Evolutionary conservation across 2,329 filamentous ascomycete genomes (phyloP).

Genomic region (Scolecobasidium constrictum): DNA sequence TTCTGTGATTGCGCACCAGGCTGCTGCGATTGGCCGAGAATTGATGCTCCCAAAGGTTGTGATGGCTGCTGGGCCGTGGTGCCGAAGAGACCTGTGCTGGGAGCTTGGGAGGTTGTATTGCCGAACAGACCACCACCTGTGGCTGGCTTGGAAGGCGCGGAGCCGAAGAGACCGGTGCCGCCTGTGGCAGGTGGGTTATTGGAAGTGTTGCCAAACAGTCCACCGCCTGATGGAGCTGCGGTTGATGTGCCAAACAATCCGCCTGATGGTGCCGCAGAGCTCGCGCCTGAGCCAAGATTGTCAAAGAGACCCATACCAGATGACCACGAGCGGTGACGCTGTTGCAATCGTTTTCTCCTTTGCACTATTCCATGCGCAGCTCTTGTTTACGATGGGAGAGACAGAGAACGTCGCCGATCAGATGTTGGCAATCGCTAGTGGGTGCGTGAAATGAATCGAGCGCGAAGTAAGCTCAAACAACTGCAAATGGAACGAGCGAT

Average conservation of each 20-base stretch:
- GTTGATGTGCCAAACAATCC: constrained; percentile 1
- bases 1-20: constrained; percentile 12
- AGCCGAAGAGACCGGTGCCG: constrained; percentile 4
- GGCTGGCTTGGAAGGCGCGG: not conserved
- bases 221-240: not conserved
- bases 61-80: constrained; percentile 10
- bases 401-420: no score
- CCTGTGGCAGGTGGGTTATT: not conserved
- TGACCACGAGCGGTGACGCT: no score
- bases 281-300: no score
- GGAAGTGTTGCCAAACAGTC: constrained; percentile 1
- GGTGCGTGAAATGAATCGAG: no score
- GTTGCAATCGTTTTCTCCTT: no score
- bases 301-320: not conserved
- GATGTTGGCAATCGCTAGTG: no score
- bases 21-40: constrained; percentile 11
- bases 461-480: no score
- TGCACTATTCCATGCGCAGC: no score
- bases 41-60: constrained; percentile 11
- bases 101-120: not conserved
- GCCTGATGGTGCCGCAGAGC: no score
- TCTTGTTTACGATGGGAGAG: no score
- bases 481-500: no score
- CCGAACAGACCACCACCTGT: constrained; percentile 5
- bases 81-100: constrained; percentile 5